Percentiles rank a stretch among this genome's conserved stretches.
Conservation (phyloP, 257 asterid genomes). For the Ehretia macrophylla region DNA sequence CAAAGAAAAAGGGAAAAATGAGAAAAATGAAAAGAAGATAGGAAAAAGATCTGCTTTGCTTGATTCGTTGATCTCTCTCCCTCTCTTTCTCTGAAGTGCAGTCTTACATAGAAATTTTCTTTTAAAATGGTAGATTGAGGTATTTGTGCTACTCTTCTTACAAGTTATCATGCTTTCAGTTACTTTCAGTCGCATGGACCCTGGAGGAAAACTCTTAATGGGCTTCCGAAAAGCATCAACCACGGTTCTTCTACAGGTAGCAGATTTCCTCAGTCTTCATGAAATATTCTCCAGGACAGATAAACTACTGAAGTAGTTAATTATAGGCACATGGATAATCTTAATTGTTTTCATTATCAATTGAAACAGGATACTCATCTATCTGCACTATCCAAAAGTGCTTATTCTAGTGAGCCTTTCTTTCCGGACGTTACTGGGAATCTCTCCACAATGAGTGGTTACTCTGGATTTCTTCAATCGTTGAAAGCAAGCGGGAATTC, state of each 20-base stretch:
- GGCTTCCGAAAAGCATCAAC: conserved; percentile 90
- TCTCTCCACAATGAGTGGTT: conserved; percentile 50
- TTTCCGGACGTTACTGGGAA: conserved; percentile 54
- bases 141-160: neutral
- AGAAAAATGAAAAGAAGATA: too few relatives aligned
- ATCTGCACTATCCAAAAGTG: conserved; percentile 38
- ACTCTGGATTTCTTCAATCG: conserved; percentile 65
- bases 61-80: too few relatives aligned
- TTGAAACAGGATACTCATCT: conserved; percentile 54
- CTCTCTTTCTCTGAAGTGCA: too few relatives aligned
- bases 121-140: too few relatives aligned
- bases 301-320: neutral
- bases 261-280: neutral
- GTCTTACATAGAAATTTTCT: too few relatives aligned
- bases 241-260: conserved; percentile 48
- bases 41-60: too few relatives aligned
- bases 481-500: conserved; percentile 58
- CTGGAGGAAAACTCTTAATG: conserved; percentile 91
- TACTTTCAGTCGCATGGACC: conserved; percentile 97
- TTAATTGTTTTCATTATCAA: conserved; percentile 6
- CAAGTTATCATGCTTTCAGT: conserved; percentile 41
- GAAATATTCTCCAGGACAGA: neutral
- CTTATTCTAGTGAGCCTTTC: conserved; percentile 57
- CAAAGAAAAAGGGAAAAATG: too few relatives aligned
- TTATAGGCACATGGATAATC: neutral